phyloP scores from a whole-genome alignment of 164 flowering plant species.

The Dillenia turbinata region DNA sequence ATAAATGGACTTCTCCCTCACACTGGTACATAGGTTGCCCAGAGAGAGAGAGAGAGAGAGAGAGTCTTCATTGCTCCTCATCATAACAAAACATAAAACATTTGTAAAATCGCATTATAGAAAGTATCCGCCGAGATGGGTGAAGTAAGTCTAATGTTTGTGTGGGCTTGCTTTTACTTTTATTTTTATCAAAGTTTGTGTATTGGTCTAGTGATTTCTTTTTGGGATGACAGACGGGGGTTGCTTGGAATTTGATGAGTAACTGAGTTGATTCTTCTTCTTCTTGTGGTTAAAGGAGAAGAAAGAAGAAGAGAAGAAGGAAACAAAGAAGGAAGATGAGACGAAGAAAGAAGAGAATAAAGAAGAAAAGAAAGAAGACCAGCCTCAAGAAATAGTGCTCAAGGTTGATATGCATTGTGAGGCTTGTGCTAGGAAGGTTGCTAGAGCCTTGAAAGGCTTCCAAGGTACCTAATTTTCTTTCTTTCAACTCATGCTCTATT shows the following conservation, averaged over 20 bases:
- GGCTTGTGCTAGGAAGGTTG: slow-evolving; percentile 83
- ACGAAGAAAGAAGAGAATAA: slow-evolving; percentile 23
- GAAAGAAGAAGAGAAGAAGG: slow-evolving; percentile 8
- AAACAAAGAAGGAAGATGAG: slow-evolving; percentile 15
- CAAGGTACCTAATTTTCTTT: slow-evolving; percentile 39
- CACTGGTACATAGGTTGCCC: too few species aligned
- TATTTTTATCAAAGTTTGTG: not conserved
- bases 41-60: slow-evolving; percentile 11
- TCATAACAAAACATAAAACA: not conserved
- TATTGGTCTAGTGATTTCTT: too few species aligned
- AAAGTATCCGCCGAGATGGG: slow-evolving; percentile 19
- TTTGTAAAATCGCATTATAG: too few species aligned
- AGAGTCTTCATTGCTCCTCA: not conserved
- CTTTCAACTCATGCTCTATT: not conserved
- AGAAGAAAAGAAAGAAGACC: slow-evolving; percentile 36
- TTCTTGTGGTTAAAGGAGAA: slow-evolving; percentile 15
- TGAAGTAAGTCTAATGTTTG: slow-evolving; percentile 20
- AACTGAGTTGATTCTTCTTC: not conserved
- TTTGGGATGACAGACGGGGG: too few species aligned
- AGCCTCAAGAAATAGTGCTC: slow-evolving; percentile 55
- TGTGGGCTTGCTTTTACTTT: not conserved
- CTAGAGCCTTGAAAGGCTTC: slow-evolving; percentile 61
- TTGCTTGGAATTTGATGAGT: too few species aligned
- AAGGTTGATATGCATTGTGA: slow-evolving; percentile 91
- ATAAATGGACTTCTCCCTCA: not conserved